These are phyloP conservation scores for Crinitomyces ghanaensis DNA, from an alignment of 805 yeast genomes.

Conservation along the genomic window DNA sequence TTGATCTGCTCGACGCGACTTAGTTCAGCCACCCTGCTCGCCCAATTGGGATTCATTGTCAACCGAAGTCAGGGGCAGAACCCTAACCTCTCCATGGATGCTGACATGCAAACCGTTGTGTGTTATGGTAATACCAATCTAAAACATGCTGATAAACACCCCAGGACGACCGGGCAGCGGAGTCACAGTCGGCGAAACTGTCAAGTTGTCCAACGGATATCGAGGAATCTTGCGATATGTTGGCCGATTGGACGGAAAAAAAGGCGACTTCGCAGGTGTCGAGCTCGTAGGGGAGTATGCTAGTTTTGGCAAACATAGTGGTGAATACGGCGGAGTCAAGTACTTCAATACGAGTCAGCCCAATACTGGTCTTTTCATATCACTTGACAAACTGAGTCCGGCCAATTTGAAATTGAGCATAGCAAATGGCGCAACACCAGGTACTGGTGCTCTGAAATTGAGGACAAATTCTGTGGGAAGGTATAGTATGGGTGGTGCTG, in stretches of 20 bases:
- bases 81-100: no score
- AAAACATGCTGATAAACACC: no score
- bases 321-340: constrained; percentile 51
- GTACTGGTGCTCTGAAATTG: neutral
- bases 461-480: neutral
- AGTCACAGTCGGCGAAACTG: constrained; percentile 24
- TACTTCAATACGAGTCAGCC: constrained; percentile 59
- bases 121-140: no score
- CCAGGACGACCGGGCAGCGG: constrained; percentile 6
- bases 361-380: constrained; percentile 65
- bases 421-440: neutral
- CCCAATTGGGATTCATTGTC: no score
- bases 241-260: constrained; percentile 63
- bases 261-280: constrained; percentile 76
- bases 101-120: no score
- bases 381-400: constrained; percentile 22
- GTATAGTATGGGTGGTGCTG: neutral
- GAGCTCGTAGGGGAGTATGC: constrained; percentile 62
- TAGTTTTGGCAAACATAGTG: constrained; percentile 70
- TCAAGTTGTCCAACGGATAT: constrained; percentile 50
- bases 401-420: constrained; percentile 8
- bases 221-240: constrained; percentile 56
- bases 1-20: no score
- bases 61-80: no score
- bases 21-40: no score